phyloP scores from a whole-genome alignment of 148 eudicot genomes.

The Tetragonia tetragonoides region DNA sequence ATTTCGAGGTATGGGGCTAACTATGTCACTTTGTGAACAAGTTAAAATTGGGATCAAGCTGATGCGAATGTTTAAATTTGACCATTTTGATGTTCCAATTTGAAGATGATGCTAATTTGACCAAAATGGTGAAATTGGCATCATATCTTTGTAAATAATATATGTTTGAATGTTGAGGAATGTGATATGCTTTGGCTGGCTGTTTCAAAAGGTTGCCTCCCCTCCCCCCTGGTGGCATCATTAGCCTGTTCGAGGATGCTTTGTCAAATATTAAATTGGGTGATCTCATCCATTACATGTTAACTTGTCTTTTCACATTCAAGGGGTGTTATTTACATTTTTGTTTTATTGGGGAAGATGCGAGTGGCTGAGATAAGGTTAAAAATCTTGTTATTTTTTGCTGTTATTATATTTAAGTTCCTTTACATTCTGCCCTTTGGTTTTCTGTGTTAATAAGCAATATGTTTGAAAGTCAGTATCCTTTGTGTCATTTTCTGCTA shows the following conservation, averaged over 20 bases:
- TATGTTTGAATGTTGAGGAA: neutral
- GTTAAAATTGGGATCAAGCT: neutral
- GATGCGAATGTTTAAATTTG: neutral
- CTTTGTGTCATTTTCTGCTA: neutral
- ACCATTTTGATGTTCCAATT: neutral
- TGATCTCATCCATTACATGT: neutral
- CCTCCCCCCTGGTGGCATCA: neutral
- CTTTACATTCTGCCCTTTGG: neutral
- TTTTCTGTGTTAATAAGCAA: neutral
- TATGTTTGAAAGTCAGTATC: neutral
- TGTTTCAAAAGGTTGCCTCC: neutral
- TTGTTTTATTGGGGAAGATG: neutral
- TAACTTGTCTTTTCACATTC: neutral
- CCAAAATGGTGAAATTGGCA: constrained; percentile 3
- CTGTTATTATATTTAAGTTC: neutral
- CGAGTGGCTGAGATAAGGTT: neutral
- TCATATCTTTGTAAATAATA: neutral
- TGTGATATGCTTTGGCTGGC: constrained; percentile 4
- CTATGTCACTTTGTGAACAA: neutral
- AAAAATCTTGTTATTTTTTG: neutral
- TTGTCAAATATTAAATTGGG: neutral
- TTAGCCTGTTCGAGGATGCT: neutral
- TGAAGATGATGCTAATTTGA: neutral
- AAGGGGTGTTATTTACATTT: neutral
- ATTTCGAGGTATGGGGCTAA: neutral